Conservation (phyloP, 352 stramenopile species). For the Pythium oligandrum region DNA sequence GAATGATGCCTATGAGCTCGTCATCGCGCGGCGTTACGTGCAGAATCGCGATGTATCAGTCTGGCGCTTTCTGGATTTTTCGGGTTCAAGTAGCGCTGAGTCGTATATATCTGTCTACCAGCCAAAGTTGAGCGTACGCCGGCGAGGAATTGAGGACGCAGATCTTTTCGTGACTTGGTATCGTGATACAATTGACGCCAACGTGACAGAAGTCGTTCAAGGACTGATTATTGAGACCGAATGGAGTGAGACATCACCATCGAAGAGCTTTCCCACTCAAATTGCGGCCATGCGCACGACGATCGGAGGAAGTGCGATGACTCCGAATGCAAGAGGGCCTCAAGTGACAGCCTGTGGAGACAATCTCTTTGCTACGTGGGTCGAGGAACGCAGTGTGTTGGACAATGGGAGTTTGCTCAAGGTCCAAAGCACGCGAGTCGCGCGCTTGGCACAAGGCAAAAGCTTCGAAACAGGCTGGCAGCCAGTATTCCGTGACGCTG, state of each 20-base stretch:
- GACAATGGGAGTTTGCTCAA: background rate
- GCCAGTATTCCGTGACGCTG: conserved; percentile 2
- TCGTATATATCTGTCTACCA: conserved; percentile 35
- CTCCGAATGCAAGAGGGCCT: background rate
- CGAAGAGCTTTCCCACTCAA: no score
- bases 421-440: conserved; percentile 10
- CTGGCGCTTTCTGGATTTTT: conserved; percentile 41
- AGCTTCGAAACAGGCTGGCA: conserved; percentile 1
- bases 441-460: conserved; percentile 1
- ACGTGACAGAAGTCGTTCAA: conserved; percentile 40
- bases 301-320: no score
- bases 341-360: conserved; percentile 33
- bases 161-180: conserved; percentile 50
- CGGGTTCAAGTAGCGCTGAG: conserved; percentile 16
- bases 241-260: conserved; percentile 25
- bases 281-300: no score
- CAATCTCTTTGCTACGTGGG: conserved; percentile 37
- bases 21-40: conserved; percentile 43
- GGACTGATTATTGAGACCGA: conserved; percentile 36
- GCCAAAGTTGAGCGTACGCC: conserved; percentile 37
- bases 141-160: conserved; percentile 46
- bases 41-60: conserved; percentile 48
- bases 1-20: conserved; percentile 35
- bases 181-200: conserved; percentile 33
- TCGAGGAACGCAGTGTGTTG: conserved; percentile 17